These are phyloP conservation scores for Calonectria hongkongensis DNA, from an alignment of 2,329 filamentous ascomycete species.

Conservation along the genomic window DNA sequence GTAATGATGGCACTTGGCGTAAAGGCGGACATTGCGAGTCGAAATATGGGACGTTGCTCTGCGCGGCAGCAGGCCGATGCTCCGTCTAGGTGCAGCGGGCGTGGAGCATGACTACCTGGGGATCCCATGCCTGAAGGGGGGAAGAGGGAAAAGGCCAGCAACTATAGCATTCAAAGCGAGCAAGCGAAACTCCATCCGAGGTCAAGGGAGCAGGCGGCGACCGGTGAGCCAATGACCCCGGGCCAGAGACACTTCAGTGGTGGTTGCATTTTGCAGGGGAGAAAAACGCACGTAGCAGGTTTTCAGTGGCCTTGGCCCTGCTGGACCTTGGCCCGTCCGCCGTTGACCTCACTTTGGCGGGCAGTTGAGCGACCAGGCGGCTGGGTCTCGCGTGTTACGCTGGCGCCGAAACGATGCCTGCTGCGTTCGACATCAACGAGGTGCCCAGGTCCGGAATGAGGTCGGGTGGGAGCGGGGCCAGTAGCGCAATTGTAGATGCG, in stretches of 20 bases:
- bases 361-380: slow-evolving; percentile 25
- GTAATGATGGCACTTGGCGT: slow-evolving; percentile 38
- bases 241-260: slow-evolving; percentile 23
- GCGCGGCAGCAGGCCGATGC: slow-evolving; percentile 45
- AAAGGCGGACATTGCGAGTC: slow-evolving; percentile 42
- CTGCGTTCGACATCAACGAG: slow-evolving; percentile 40
- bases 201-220: slow-evolving; percentile 16
- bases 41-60: slow-evolving; percentile 49
- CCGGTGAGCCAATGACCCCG: slow-evolving; percentile 10
- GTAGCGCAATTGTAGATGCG: slow-evolving; percentile 31
- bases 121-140: slow-evolving; percentile 44
- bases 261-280: slow-evolving; percentile 31
- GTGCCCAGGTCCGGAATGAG: slow-evolving; percentile 42
- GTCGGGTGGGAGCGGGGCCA: slow-evolving; percentile 43
- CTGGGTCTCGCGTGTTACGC: slow-evolving; percentile 35
- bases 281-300: slow-evolving; percentile 33
- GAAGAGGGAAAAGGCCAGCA: slow-evolving; percentile 38
- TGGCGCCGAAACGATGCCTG: slow-evolving; percentile 36
- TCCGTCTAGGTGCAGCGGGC: slow-evolving; percentile 51
- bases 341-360: slow-evolving; percentile 29
- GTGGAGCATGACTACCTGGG: slow-evolving; percentile 43
- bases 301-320: slow-evolving; percentile 26
- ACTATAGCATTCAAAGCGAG: slow-evolving; percentile 21
- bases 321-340: slow-evolving; percentile 26
- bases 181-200: slow-evolving; percentile 32